Percentiles rank a stretch among this genome's conserved stretches.
These are phyloP conservation scores for Fusarium concolor DNA, from an alignment of 2,329 filamentous ascomycete genomes.

Conservation along the genomic window DNA sequence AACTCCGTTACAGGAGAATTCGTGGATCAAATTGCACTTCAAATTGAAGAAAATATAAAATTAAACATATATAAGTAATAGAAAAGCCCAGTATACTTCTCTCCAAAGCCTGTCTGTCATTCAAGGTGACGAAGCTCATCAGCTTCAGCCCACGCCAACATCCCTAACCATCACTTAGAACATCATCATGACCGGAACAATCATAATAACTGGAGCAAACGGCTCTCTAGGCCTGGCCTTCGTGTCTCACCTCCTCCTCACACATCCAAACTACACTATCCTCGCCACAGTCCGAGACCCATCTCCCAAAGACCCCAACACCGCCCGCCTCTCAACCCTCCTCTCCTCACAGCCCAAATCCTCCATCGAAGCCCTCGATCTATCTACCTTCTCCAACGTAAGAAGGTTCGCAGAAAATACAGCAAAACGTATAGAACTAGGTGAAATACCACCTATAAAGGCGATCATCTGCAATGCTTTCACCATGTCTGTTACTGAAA, in stretches of 20 bases:
- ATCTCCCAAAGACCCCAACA: slow-evolving; percentile 46
- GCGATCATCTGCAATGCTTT: slow-evolving; percentile 42
- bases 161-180: background rate
- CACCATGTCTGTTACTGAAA: slow-evolving; percentile 23
- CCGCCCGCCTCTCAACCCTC: slow-evolving; percentile 42
- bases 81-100: no score
- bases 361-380: slow-evolving; percentile 31
- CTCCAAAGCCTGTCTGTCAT: background rate
- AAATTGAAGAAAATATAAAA: background rate
- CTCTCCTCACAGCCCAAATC: slow-evolving; percentile 16
- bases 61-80: background rate
- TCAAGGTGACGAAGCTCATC: background rate
- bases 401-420: slow-evolving; percentile 15
- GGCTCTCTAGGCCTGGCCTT: slow-evolving; percentile 47
- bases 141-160: background rate
- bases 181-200: slow-evolving; percentile 47
- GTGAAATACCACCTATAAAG: slow-evolving; percentile 24
- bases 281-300: slow-evolving; percentile 52
- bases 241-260: slow-evolving; percentile 19
- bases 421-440: background rate
- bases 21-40: background rate
- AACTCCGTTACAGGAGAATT: background rate
- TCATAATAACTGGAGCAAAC: slow-evolving; percentile 55
- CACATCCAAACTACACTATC: slow-evolving; percentile 41
- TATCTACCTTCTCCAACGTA: slow-evolving; percentile 14